These are phyloP conservation scores for Oehlia diaphana DNA, from an alignment of 192 early-diverging fungal genomes.

Conservation along the genomic window DNA sequence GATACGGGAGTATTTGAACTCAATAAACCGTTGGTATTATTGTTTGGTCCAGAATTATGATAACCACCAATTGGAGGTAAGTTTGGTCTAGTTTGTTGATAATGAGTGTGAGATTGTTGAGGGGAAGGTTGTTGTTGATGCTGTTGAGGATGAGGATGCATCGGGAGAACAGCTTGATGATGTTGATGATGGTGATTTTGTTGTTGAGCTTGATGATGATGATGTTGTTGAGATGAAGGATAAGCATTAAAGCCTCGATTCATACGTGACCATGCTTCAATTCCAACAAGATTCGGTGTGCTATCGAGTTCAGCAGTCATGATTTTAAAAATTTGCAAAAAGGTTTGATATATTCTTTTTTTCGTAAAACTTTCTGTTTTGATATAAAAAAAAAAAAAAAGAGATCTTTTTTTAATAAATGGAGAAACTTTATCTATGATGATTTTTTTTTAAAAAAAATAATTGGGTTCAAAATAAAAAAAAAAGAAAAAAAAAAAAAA, in stretches of 20 bases:
- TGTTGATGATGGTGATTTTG: constrained; percentile 6
- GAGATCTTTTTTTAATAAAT: background rate
- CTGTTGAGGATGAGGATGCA: constrained; percentile 9
- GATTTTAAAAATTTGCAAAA: background rate
- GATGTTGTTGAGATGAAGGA: background rate
- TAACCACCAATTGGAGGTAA: constrained; percentile 7
- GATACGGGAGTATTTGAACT: background rate
- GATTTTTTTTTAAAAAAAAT: too few relatives aligned
- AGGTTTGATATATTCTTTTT: background rate
- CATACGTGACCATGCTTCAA: constrained; percentile 10
- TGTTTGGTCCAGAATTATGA: background rate
- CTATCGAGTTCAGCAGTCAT: constrained; percentile 29
- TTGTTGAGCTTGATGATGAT: constrained; percentile 17
- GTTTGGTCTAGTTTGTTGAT: background rate
- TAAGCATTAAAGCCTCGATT: background rate
- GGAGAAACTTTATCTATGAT: too few relatives aligned
- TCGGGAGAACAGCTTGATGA: background rate
- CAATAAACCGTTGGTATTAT: background rate
- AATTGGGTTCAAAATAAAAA: too few relatives aligned
- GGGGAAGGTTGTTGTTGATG: constrained; percentile 6
- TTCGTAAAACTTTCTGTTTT: background rate
- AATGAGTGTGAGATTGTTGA: constrained; percentile 11
- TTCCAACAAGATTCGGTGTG: background rate
- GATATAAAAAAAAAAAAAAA: too few relatives aligned
- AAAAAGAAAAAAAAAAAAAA: too few relatives aligned